A percentile compares a stretch with the other conserved stretches of the same genome.
These are phyloP conservation scores for Cyclanthera cordifolia DNA, from an alignment of 306 rosid species.

Conservation along the genomic window DNA sequence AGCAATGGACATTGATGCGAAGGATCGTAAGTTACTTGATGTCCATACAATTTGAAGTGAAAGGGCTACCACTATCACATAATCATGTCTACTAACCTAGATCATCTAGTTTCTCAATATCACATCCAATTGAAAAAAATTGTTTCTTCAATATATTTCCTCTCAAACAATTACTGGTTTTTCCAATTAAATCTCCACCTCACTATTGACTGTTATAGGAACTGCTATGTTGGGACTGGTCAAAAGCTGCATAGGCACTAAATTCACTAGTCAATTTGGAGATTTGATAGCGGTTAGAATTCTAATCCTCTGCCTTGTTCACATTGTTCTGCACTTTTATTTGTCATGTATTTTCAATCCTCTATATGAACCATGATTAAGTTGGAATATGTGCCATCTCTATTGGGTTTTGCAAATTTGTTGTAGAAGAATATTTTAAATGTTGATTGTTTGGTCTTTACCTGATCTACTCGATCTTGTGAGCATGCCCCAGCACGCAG, in stretches of 20 bases:
- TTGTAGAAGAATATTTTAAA: not conserved
- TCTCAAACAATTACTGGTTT: not conserved
- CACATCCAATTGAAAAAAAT: not conserved
- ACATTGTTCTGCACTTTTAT: not conserved
- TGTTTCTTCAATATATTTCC: not conserved
- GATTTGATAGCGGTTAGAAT: conserved; percentile 91
- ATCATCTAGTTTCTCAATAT: not conserved
- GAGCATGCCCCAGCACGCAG: not conserved
- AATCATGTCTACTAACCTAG: not conserved
- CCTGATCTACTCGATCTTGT: not conserved
- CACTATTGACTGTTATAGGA: conserved; percentile 36
- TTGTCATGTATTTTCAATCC: not conserved
- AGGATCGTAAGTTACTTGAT: conserved; percentile 61
- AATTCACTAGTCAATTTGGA: conserved; percentile 89
- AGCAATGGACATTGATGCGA: conserved; percentile 69
- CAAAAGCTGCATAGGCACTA: conserved; percentile 85
- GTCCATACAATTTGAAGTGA: not conserved
- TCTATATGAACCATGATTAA: not conserved
- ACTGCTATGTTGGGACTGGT: conserved; percentile 75
- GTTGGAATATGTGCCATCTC: not conserved
- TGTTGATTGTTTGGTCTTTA: not conserved
- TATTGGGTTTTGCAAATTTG: not conserved
- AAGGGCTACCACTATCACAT: not conserved
- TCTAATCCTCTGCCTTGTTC: conserved; percentile 5
- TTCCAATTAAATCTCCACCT: not conserved